Conservation (phyloP, 1,284 basidiomycete species). For the Bjerkandera adusta region DNA sequence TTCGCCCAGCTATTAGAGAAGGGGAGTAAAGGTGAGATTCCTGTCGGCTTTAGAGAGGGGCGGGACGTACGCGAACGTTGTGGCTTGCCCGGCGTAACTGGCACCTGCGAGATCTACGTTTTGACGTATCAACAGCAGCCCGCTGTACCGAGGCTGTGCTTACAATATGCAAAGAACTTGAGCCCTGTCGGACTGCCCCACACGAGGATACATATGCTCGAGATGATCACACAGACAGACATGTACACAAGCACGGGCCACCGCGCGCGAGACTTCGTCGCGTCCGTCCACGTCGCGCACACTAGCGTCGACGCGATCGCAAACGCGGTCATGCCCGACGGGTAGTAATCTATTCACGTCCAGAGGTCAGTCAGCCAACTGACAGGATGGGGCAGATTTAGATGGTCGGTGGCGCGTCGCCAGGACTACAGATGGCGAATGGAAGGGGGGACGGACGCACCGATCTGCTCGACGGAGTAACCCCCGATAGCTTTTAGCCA, state of each 20-base stretch:
- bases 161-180: slow-evolving; percentile 70
- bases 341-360: slow-evolving; percentile 51
- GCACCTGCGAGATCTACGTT: slow-evolving; percentile 57
- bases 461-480: slow-evolving; percentile 59
- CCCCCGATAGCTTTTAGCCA: slow-evolving; percentile 65
- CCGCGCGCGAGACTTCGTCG: slow-evolving; percentile 41
- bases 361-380: background rate
- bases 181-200: slow-evolving; percentile 54
- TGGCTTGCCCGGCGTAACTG: slow-evolving; percentile 66
- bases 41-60: background rate
- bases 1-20: slow-evolving; percentile 55
- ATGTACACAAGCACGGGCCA: slow-evolving; percentile 70
- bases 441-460: slow-evolving; percentile 27
- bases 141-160: background rate
- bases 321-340: slow-evolving; percentile 63
- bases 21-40: background rate
- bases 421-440: no score
- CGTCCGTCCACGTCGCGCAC: slow-evolving; percentile 63
- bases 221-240: slow-evolving; percentile 49
- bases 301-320: slow-evolving; percentile 60
- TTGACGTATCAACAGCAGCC: background rate
- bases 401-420: no score
- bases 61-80: slow-evolving; percentile 58
- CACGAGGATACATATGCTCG: slow-evolving; percentile 56
- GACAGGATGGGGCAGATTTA: no score